Evolutionary conservation across 345 rosid genomes (phyloP).

Genomic region (Chamaenerion angustifolium): DNA sequence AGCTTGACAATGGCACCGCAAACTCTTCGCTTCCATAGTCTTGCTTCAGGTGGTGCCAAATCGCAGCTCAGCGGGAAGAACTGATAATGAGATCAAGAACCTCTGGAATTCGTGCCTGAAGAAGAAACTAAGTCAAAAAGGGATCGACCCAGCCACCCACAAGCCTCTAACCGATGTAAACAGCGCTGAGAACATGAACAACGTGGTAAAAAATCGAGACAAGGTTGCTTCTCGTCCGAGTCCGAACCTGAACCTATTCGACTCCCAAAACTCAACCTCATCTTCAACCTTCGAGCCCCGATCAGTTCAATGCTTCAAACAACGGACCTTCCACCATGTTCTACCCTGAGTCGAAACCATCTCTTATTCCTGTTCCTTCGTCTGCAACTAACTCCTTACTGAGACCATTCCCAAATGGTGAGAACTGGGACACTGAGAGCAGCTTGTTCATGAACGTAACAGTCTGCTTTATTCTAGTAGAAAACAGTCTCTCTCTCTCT

Average conservation of each 20-base stretch:
- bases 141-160: conserved; percentile 60
- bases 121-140: conserved; percentile 50
- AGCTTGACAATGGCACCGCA: conserved; percentile 7
- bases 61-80: conserved; percentile 55
- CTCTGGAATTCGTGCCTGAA: conserved; percentile 63
- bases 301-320: conserved; percentile 8
- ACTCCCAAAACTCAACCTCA: too few relatives aligned
- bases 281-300: background rate
- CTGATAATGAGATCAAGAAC: conserved; percentile 61
- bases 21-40: too few relatives aligned
- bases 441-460: background rate
- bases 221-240: background rate
- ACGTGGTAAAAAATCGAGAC: too few relatives aligned
- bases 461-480: too few relatives aligned
- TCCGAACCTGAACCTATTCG: too few relatives aligned
- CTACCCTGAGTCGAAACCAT: background rate
- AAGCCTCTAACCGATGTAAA: conserved; percentile 43
- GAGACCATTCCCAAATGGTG: background rate
- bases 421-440: background rate
- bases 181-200: too few relatives aligned
- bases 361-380: background rate
- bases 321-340: too few relatives aligned
- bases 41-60: conserved; percentile 53
- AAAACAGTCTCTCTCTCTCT: too few relatives aligned
- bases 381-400: background rate